phyloP scores from a whole-genome alignment of 2,329 filamentous ascomycete species.

The Xylaria sp. region DNA sequence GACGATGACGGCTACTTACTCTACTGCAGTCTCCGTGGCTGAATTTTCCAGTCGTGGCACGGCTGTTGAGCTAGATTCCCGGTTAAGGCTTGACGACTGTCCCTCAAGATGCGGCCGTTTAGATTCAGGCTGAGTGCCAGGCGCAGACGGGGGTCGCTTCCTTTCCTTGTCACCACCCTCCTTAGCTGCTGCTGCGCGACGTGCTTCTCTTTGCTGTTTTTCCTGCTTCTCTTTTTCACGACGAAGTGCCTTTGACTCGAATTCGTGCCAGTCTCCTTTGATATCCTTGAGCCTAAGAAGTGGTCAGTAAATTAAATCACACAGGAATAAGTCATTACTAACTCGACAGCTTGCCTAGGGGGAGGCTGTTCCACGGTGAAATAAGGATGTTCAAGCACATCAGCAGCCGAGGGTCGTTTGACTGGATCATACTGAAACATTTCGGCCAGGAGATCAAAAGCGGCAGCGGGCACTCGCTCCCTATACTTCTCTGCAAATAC shows the following conservation, averaged over 20 bases:
- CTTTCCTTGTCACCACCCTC: conserved; percentile 50
- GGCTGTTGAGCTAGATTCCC: conserved; percentile 30
- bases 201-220: conserved; percentile 66
- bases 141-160: conserved; percentile 43
- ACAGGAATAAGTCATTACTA: conserved; percentile 54
- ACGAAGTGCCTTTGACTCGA: conserved; percentile 93
- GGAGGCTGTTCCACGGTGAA: conserved; percentile 84
- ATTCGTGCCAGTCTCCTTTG: conserved; percentile 97
- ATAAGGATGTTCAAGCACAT: conserved; percentile 88
- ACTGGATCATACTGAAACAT: conserved; percentile 93
- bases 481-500: conserved; percentile 86
- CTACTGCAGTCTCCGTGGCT: conserved; percentile 12
- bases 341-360: conserved; percentile 83
- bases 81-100: conserved; percentile 29
- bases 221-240: conserved; percentile 87
- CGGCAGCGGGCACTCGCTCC: conserved; percentile 78
- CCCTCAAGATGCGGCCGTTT: conserved; percentile 48
- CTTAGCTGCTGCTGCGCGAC: conserved; percentile 55
- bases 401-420: conserved; percentile 82
- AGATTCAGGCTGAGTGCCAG: conserved; percentile 43
- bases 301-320: conserved; percentile 47
- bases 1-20: conserved; percentile 2
- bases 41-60: conserved; percentile 18
- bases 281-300: conserved; percentile 74
- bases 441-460: conserved; percentile 80